Conservation (phyloP, 2,329 filamentous ascomycete genomes). For the Sporothrix schenckii region DNA sequence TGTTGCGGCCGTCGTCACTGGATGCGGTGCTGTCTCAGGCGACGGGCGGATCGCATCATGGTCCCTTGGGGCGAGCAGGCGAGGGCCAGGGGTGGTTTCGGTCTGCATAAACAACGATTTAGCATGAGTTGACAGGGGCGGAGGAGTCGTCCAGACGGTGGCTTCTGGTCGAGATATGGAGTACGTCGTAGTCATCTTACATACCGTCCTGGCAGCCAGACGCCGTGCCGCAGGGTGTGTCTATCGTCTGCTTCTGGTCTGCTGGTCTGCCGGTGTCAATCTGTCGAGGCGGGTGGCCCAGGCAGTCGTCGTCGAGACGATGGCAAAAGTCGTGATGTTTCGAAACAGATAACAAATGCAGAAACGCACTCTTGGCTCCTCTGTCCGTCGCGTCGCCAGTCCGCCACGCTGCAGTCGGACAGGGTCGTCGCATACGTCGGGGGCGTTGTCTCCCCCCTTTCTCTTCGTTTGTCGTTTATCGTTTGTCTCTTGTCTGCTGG, state of each 20-base stretch:
- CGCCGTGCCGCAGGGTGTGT: background rate
- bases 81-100: constrained; percentile 29
- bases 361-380: constrained; percentile 7
- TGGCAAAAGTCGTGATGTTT: constrained; percentile 27
- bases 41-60: constrained; percentile 49
- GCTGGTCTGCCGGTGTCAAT: background rate
- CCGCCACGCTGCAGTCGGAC: background rate
- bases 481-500: background rate
- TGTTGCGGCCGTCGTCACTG: constrained; percentile 40
- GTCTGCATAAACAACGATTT: constrained; percentile 29
- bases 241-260: background rate
- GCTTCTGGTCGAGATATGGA: too few relatives aligned
- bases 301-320: background rate
- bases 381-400: constrained; percentile 2
- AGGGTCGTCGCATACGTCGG: background rate
- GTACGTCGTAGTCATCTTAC: background rate
- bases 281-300: background rate
- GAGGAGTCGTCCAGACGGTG: too few relatives aligned
- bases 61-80: constrained; percentile 38
- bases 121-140: constrained; percentile 20
- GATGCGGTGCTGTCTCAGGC: constrained; percentile 47
- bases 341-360: constrained; percentile 21
- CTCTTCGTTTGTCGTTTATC: background rate
- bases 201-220: background rate
- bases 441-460: background rate